Percentiles rank a stretch among this genome's conserved stretches.
Evolutionary conservation across 176 grass and related monocot species (phyloP).

Genomic region (Lolium perenne): DNA sequence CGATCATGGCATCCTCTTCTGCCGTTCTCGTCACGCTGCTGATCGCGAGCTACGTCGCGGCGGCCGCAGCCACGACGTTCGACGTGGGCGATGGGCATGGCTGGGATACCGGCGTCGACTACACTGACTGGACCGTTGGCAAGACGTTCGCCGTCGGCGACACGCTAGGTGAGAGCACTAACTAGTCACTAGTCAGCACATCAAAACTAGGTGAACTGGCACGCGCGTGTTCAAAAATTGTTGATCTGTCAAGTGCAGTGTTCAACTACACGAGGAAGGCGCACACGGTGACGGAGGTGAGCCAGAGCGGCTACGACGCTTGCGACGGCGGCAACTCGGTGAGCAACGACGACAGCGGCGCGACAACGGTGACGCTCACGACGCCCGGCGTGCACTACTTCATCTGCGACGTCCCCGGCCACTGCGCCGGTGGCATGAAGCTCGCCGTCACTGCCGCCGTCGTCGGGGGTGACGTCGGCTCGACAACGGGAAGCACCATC

Average conservation of each 20-base stretch:
- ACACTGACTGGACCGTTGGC: constrained; percentile 47
- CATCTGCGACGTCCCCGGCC: constrained; percentile 64
- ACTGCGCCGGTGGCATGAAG: constrained; percentile 78
- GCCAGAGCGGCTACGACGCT: constrained; percentile 51
- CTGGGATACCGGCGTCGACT: constrained; percentile 60
- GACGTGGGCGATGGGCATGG: constrained; percentile 64
- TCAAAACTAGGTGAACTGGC: neutral
- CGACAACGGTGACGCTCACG: constrained; percentile 49
- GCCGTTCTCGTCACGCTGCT: constrained; percentile 17
- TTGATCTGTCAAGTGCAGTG: constrained; percentile 34
- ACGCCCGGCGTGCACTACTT: constrained; percentile 57
- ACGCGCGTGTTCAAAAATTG: neutral
- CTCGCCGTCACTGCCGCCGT: constrained; percentile 46
- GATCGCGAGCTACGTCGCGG: constrained; percentile 19
- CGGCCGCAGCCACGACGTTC: constrained; percentile 56
- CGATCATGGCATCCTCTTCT: constrained; percentile 38
- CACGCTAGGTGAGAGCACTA: constrained; percentile 45
- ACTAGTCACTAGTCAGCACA: neutral
- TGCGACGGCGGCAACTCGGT: constrained; percentile 61
- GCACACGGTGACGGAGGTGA: constrained; percentile 84
- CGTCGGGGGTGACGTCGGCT: neutral
- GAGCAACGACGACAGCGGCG: constrained; percentile 49
- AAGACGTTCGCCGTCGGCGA: constrained; percentile 51
- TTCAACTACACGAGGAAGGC: constrained; percentile 55
- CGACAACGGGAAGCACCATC: neutral